Evolutionary conservation across 257 asterid genomes (phyloP).

Genomic region (Anisodus tanguticus): DNA sequence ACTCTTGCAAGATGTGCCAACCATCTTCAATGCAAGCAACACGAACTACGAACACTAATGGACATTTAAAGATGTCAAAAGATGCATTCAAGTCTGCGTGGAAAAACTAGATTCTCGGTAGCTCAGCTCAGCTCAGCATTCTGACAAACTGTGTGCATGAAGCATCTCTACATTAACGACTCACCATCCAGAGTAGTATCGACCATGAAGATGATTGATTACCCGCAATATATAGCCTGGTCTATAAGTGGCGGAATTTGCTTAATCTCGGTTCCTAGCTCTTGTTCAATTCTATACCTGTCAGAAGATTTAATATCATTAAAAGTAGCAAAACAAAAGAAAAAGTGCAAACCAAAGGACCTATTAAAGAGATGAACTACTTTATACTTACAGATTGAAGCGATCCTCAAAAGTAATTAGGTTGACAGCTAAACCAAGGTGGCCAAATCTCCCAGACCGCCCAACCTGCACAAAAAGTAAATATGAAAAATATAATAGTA

Average conservation of each 20-base stretch:
- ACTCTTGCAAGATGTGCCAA: background rate
- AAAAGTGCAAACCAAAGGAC: background rate
- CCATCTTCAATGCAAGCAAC: background rate
- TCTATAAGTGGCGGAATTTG: constrained; percentile 92
- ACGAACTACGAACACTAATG: background rate
- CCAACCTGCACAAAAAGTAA: constrained; percentile 64
- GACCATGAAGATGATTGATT: constrained; percentile 37
- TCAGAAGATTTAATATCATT: constrained; percentile 24
- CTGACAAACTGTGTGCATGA: background rate
- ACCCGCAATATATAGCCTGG: constrained; percentile 75
- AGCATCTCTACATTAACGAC: constrained; percentile 17
- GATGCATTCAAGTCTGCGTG: background rate
- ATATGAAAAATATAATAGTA: constrained; percentile 9
- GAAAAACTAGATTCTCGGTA: background rate
- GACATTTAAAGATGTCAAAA: background rate
- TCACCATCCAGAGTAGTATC: constrained; percentile 42
- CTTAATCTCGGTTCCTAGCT: constrained; percentile 87
- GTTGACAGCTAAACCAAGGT: constrained; percentile 91
- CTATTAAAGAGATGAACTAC: background rate
- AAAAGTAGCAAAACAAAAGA: background rate
- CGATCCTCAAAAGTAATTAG: constrained; percentile 86
- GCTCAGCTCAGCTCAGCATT: background rate
- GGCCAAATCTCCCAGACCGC: constrained; percentile 93
- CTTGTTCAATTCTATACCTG: constrained; percentile 93
- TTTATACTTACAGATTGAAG: constrained; percentile 68